Conservation (phyloP, 176 grass and related monocot species). For the Themeda triandra region DNA sequence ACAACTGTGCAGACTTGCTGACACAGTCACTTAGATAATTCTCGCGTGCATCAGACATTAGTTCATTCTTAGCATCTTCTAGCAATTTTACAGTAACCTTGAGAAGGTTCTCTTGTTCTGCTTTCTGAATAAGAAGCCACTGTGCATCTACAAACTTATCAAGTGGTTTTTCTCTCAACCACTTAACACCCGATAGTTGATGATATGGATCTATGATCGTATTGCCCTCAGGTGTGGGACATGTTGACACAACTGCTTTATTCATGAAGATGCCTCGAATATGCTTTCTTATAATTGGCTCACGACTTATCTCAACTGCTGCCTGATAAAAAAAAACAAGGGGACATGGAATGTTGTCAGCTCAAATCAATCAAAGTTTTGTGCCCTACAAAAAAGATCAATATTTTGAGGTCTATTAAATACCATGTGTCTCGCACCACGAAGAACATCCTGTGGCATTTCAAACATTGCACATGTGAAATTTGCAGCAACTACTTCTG, state of each 20-base stretch:
- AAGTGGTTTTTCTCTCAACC: constrained; percentile 80
- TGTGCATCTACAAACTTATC: constrained; percentile 76
- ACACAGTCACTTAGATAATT: constrained; percentile 93
- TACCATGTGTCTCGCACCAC: constrained; percentile 95
- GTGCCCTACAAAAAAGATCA: not conserved
- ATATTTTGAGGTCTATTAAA: constrained; percentile 8
- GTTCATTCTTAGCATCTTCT: constrained; percentile 67
- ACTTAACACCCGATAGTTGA: constrained; percentile 68
- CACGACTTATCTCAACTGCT: constrained; percentile 85
- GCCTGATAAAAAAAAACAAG: constrained; percentile 46
- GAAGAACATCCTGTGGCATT: constrained; percentile 82
- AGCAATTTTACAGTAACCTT: constrained; percentile 83
- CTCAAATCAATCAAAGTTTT: not conserved
- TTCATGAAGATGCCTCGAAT: constrained; percentile 85
- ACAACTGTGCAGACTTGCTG: constrained; percentile 83
- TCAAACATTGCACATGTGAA: constrained; percentile 92
- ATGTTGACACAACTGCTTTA: constrained; percentile 81
- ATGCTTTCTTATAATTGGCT: constrained; percentile 93
- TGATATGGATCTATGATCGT: constrained; percentile 74
- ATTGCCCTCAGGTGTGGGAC: constrained; percentile 76
- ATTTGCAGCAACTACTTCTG: constrained; percentile 87
- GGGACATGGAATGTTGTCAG: not conserved
- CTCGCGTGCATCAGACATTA: constrained; percentile 75
- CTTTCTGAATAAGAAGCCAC: constrained; percentile 99
- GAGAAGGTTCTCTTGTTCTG: constrained; percentile 88